Conservation (phyloP, 495 filamentous ascomycete genomes). For the Friedmanniomyces endolithicus region DNA sequence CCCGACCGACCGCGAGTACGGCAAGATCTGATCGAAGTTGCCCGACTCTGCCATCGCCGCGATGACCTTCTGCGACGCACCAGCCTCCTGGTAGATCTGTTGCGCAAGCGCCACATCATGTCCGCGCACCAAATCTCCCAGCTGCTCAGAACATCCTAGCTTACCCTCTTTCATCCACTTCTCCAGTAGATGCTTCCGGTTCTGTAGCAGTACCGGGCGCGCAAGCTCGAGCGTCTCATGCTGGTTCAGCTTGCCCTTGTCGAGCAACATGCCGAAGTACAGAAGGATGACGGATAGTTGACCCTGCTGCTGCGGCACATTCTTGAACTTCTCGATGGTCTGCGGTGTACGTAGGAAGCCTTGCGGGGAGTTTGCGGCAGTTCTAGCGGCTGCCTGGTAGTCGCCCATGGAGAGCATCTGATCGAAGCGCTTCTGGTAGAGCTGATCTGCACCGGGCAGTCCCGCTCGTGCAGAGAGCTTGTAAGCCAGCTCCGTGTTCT, state of each 20-base stretch:
- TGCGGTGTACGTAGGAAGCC: constrained; percentile 88
- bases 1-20: constrained; percentile 68
- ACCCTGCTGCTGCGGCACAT: constrained; percentile 56
- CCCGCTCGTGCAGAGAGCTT: constrained; percentile 91
- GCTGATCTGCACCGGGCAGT: constrained; percentile 85
- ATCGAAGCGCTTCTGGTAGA: constrained; percentile 88
- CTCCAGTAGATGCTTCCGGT: constrained; percentile 87
- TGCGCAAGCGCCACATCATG: constrained; percentile 82
- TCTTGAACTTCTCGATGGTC: constrained; percentile 91
- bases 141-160: constrained; percentile 84
- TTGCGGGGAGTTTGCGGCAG: constrained; percentile 89
- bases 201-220: constrained; percentile 79
- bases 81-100: constrained; percentile 74
- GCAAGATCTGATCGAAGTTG: constrained; percentile 88
- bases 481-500: constrained; percentile 77
- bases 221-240: constrained; percentile 91
- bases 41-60: constrained; percentile 90
- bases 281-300: constrained; percentile 89
- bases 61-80: constrained; percentile 80
- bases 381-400: constrained; percentile 80
- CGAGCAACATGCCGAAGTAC: constrained; percentile 93
- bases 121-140: constrained; percentile 82
- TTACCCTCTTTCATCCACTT: constrained; percentile 97
- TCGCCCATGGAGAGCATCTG: constrained; percentile 62
- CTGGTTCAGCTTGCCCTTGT: constrained; percentile 85